A percentile compares a stretch with the other conserved stretches of the same genome.
Evolutionary conservation across 1,284 basidiomycete genomes (phyloP).

Genomic region (Trametes versicolor): DNA sequence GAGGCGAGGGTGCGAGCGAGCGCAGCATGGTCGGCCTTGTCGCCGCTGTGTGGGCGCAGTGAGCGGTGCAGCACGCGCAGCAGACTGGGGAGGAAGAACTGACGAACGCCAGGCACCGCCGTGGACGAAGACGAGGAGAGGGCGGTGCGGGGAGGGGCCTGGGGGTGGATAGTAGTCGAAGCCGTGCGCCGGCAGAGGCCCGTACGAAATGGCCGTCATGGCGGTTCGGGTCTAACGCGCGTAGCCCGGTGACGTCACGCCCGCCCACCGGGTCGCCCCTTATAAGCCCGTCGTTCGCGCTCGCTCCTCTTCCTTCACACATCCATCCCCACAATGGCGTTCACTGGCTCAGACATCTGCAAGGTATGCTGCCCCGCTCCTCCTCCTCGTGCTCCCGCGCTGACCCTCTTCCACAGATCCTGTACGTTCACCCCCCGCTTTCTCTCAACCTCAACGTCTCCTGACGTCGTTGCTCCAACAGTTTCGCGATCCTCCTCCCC

Average conservation of each 20-base stretch:
- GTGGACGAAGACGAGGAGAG: constrained; percentile 62
- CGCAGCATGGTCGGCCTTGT: constrained; percentile 66
- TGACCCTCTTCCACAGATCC: constrained; percentile 39
- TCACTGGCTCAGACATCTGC: constrained; percentile 78
- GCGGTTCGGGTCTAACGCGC: constrained; percentile 29
- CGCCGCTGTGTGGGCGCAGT: constrained; percentile 62
- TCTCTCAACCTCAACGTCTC: background rate
- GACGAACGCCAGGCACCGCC: constrained; percentile 84
- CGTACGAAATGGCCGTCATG: constrained; percentile 46
- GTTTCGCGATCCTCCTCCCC: constrained; percentile 78
- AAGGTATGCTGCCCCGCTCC: constrained; percentile 56
- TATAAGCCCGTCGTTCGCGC: constrained; percentile 26
- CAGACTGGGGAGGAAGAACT: constrained; percentile 40
- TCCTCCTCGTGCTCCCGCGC: constrained; percentile 10
- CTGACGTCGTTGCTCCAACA: constrained; percentile 34
- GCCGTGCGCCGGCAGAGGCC: constrained; percentile 42
- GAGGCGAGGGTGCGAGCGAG: constrained; percentile 63
- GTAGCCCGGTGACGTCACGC: constrained; percentile 30
- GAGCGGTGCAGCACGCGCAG: constrained; percentile 15
- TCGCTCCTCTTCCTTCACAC: constrained; percentile 21
- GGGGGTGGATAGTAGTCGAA: constrained; percentile 60
- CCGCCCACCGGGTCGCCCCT: constrained; percentile 10
- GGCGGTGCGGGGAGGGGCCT: constrained; percentile 9
- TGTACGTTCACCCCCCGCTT: constrained; percentile 37
- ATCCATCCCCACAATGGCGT: constrained; percentile 60